Conservation (phyloP, 257 asterid species). For the Fraxinus cuspidata region DNA sequence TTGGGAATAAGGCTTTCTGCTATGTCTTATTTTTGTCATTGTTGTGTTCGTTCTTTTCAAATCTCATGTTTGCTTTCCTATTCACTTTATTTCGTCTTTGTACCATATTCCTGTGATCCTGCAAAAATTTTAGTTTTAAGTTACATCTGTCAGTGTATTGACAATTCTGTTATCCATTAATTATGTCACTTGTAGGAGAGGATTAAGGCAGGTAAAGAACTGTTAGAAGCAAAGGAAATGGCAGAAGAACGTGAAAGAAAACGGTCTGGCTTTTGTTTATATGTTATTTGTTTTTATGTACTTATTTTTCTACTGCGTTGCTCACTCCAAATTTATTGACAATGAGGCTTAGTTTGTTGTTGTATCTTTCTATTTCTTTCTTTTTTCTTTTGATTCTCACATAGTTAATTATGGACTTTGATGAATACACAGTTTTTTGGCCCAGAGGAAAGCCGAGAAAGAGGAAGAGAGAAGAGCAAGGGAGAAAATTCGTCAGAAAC, state of each 20-base stretch:
- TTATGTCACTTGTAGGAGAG: slow-evolving; percentile 51
- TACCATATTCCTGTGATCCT: neutral
- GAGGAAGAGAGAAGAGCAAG: slow-evolving; percentile 66
- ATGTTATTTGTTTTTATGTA: neutral
- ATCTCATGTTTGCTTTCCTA: neutral
- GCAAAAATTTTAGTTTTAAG: neutral
- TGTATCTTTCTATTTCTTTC: neutral
- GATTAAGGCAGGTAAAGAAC: slow-evolving; percentile 53
- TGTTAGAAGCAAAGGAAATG: slow-evolving; percentile 46
- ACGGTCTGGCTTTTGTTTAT: slow-evolving; percentile 38
- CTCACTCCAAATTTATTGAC: neutral
- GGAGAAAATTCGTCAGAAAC: slow-evolving; percentile 63
- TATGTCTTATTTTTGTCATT: neutral
- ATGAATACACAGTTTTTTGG: slow-evolving; percentile 40
- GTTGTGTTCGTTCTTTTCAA: neutral
- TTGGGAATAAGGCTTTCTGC: neutral
- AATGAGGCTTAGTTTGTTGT: neutral
- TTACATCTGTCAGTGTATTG: slow-evolving; percentile 4
- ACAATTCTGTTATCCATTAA: slow-evolving; percentile 3
- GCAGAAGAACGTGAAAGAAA: slow-evolving; percentile 69
- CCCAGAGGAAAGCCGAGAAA: slow-evolving; percentile 55
- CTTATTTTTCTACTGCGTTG: neutral
- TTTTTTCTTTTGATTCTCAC: slow-evolving; percentile 10
- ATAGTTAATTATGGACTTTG: slow-evolving; percentile 18
- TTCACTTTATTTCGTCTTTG: neutral